Evolutionary conservation across 148 eudicot genomes (phyloP), one percentile per base, ranked within the genome.

Genomic region (Vaccinium vitisidaea): DNA sequence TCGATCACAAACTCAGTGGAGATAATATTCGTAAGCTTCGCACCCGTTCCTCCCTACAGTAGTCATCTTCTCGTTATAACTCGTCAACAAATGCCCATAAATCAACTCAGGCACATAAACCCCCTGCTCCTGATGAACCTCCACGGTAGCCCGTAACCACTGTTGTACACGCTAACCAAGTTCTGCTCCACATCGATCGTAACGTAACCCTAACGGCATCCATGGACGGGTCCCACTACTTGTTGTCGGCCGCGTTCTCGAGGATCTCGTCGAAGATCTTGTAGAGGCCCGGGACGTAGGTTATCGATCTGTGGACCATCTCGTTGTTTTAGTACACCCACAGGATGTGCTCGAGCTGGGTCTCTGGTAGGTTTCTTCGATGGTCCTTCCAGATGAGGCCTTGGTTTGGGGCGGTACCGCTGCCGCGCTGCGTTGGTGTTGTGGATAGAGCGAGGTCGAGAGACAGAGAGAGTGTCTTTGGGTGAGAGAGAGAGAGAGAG

Each of bases 41-140:
- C 99, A 97, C 12, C 99, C 99, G 43, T 97, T 97, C 76, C 99
- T 85, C 14, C 98, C 99, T 14, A 98, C 99, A n/a, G 99, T 97
- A 2, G 99, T 97, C 90, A 94, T 97, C 93, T 93, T 94, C 89
- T 83, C 92, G 2, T 78, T 30, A 71, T 97, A 1, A 82, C 98
- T 95, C 39, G 99, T 97, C 88, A 97, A 84, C 83, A 97, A 79
- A 81, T 97, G 99, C 46, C 99, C 99, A 25, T 95, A n/a, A n/a
- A n/a, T n/a, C n/a, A n/a, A n/a, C n/a, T n/a, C n/a, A n/a, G n/a
- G 32, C 1, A 30, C 32, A 1, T 1, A 0, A 30, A 97, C 98
- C 21, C 94, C 94, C 25, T 97, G 94, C 87, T 97, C 99, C 53
- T 90, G 89, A 48, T 97, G 99, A 23, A 95, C 69, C 90, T 94